phyloP scores from a whole-genome alignment of 1,284 basidiomycete genomes.

The Waitea zeae region DNA sequence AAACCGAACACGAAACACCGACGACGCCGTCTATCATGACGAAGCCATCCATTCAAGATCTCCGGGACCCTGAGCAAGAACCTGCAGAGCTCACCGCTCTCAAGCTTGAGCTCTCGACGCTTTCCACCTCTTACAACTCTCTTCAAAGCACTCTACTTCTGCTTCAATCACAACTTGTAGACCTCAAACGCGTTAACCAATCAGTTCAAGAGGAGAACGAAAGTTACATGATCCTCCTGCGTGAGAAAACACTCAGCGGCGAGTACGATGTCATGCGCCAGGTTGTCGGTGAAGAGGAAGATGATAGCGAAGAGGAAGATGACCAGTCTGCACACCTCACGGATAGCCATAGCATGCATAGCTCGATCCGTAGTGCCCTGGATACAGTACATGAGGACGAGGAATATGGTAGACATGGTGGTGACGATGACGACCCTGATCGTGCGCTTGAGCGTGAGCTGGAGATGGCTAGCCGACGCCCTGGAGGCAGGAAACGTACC shows the following conservation, averaged over 20 bases:
- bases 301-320: slow-evolving; percentile 25
- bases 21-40: slow-evolving; percentile 14
- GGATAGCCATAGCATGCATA: slow-evolving; percentile 21
- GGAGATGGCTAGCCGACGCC: slow-evolving; percentile 12
- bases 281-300: slow-evolving; percentile 32
- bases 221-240: slow-evolving; percentile 80
- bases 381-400: slow-evolving; percentile 21
- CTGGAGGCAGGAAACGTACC: background rate
- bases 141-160: slow-evolving; percentile 61
- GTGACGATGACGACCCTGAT: slow-evolving; percentile 13
- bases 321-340: slow-evolving; percentile 35
- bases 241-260: slow-evolving; percentile 79
- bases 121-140: slow-evolving; percentile 64
- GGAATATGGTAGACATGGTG: slow-evolving; percentile 8
- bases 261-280: slow-evolving; percentile 60
- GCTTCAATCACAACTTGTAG: slow-evolving; percentile 58
- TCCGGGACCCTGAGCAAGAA: slow-evolving; percentile 47
- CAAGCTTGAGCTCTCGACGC: slow-evolving; percentile 59
- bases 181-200: slow-evolving; percentile 66
- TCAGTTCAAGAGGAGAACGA: slow-evolving; percentile 87
- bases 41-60: slow-evolving; percentile 19
- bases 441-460: slow-evolving; percentile 19
- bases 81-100: slow-evolving; percentile 74
- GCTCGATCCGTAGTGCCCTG: slow-evolving; percentile 30
- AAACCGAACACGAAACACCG: slow-evolving; percentile 21